These are phyloP conservation scores for Thuja plicata DNA, from an alignment of 83 land plant genomes.

Conservation along the genomic window DNA sequence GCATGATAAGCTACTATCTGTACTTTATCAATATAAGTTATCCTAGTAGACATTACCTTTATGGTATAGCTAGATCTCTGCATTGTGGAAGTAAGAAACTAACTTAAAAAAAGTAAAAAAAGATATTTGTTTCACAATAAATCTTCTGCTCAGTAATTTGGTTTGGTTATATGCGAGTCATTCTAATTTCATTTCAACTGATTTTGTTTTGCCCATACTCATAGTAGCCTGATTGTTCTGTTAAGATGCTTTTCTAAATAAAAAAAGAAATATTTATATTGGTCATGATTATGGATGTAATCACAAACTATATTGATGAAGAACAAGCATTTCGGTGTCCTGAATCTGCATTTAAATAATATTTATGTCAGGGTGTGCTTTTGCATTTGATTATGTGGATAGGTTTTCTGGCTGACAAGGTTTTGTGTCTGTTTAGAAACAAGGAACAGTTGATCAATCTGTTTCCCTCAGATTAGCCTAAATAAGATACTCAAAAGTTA, in stretches of 20 bases:
- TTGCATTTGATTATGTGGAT: background rate
- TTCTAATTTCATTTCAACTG: background rate
- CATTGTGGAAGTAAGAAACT: background rate
- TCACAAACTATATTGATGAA: background rate
- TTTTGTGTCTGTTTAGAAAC: no score
- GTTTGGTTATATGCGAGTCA: background rate
- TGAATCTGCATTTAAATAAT: background rate
- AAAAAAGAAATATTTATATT: background rate
- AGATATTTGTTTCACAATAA: background rate
- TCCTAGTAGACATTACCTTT: background rate
- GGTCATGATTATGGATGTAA: background rate
- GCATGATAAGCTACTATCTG: background rate
- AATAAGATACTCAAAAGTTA: no score
- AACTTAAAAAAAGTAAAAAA: no score
- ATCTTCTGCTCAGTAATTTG: background rate
- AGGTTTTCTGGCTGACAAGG: background rate
- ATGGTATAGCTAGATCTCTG: background rate
- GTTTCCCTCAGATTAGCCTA: no score
- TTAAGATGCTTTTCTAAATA: background rate
- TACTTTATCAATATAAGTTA: background rate
- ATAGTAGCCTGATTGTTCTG: background rate
- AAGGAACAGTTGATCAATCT: no score
- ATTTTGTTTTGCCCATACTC: background rate
- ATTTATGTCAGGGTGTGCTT: background rate
- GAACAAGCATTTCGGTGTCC: background rate